These are phyloP conservation scores for Phellinidium pouzarii DNA, from an alignment of 1,284 basidiomycete species.

Conservation along the genomic window DNA sequence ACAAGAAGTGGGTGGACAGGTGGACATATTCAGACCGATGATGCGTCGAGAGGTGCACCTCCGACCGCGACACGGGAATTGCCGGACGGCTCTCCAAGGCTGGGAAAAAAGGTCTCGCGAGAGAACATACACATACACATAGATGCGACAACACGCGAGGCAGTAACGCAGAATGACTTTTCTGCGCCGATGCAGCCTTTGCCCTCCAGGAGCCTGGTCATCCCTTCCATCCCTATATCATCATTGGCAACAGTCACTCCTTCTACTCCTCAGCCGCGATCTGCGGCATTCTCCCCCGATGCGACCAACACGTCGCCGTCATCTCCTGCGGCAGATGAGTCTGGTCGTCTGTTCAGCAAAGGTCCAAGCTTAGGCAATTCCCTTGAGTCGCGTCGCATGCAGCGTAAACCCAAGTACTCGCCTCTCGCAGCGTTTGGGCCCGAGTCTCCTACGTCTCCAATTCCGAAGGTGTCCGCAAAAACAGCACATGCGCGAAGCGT, in stretches of 20 bases:
- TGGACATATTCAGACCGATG: neutral
- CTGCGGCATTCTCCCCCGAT: too few species aligned
- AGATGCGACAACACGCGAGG: neutral
- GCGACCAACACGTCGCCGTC: neutral
- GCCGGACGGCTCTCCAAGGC: too few species aligned
- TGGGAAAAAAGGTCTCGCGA: neutral
- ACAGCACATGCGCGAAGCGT: neutral
- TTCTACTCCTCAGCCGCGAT: too few species aligned
- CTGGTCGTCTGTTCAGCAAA: constrained; percentile 1
- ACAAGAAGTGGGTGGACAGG: neutral
- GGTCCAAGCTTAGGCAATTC: constrained; percentile 14
- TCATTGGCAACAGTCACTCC: too few species aligned
- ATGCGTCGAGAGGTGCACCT: too few species aligned
- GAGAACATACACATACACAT: neutral
- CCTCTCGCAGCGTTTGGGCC: constrained; percentile 18
- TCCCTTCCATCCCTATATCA: too few species aligned
- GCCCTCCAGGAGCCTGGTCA: too few species aligned
- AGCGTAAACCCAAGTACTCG: constrained; percentile 15
- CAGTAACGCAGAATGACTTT: neutral
- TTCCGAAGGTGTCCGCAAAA: neutral
- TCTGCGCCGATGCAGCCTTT: too few species aligned
- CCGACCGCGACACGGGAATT: too few species aligned
- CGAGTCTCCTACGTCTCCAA: neutral
- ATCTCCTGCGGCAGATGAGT: neutral
- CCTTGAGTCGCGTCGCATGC: constrained; percentile 4